Base-by-base conservation (phyloP, 345 rosid species). In the Lagerstroemia speciosa region DNA sequence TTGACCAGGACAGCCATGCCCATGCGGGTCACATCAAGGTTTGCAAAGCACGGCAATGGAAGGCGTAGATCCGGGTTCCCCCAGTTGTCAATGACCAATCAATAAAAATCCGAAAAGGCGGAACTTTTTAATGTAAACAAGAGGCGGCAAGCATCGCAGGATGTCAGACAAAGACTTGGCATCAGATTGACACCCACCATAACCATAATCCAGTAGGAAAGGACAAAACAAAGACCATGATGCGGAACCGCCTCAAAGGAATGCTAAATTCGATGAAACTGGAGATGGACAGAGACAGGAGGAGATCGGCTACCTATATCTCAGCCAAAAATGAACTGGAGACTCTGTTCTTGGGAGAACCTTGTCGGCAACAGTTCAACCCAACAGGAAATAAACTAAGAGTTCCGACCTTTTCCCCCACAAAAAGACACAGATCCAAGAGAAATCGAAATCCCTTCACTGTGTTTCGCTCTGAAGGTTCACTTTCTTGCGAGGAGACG, bases 11-110 rank as follows among this genome's bases (percentile, higher is more conserved):
- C 34, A 27, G 29, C 63, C 7, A 58, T 58, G 14, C 63, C 34
- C 33, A 58, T 58, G 34, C 29, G 34, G 63, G 63, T 27, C 63
- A 58, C 63, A 58, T 58, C 33, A 58, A 30, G 62, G 63, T 58
- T 10, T 12, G 29, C 19, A 1, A 58, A 0, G 16, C 34, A 58
- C 1, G 15, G 34, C 33, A 30, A 27, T 3, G 31, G 3, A 14
- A 30, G 4, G 31, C 34, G 57, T 5, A 1, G 34, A 58, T 27
- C 63, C 11, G 10, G n/a, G 30, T 30, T 53, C 6, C n/a, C 29
- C 26, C 60, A 9, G 30, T 53, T 22, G 30, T 12, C 30, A 20
- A 58, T 58, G 29, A 0, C 12, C 30, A 30, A 58, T 58, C 10
- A 15, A 20, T 10, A 15, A 58, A 30, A 58, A 27, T 5, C 63